These are phyloP conservation scores for Fusarium nisikadoi DNA, from an alignment of 2,329 filamentous ascomycete genomes.

Conservation along the genomic window DNA sequence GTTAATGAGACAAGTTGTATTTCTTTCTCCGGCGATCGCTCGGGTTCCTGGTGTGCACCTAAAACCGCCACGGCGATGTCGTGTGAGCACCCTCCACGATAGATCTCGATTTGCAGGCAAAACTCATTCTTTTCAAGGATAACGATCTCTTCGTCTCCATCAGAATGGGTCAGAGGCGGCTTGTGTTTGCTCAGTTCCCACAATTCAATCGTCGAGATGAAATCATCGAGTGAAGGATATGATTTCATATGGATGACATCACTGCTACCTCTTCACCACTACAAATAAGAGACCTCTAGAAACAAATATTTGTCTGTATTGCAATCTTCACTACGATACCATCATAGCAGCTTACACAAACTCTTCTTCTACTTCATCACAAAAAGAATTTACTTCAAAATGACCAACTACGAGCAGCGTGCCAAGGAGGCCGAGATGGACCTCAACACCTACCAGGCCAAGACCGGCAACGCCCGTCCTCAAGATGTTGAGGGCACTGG, in stretches of 20 bases:
- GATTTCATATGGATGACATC: slow-evolving; percentile 44
- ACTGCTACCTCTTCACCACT: slow-evolving; percentile 6
- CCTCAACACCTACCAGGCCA: slow-evolving; percentile 60
- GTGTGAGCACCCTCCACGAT: background rate
- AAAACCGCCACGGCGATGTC: slow-evolving; percentile 7
- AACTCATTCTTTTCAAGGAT: slow-evolving; percentile 4
- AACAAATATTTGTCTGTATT: background rate
- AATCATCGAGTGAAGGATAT: slow-evolving; percentile 39
- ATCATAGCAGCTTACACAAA: background rate
- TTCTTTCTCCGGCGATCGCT: background rate
- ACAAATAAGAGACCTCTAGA: slow-evolving; percentile 18
- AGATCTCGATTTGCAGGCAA: slow-evolving; percentile 22
- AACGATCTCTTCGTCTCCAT: background rate
- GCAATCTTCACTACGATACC: background rate
- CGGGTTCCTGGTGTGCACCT: background rate
- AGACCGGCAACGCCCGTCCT: slow-evolving; percentile 56
- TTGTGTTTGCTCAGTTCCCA: slow-evolving; percentile 22
- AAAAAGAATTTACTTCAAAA: slow-evolving; percentile 13
- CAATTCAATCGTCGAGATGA: slow-evolving; percentile 37
- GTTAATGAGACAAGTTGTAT: background rate
- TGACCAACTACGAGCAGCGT: slow-evolving; percentile 55
- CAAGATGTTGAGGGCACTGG: slow-evolving; percentile 55
- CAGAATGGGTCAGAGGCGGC: background rate
- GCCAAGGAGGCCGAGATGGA: slow-evolving; percentile 59
- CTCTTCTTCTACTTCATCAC: background rate